These are phyloP conservation scores for Boehmeria nivea DNA, from an alignment of 306 rosid genomes.

Conservation along the genomic window DNA sequence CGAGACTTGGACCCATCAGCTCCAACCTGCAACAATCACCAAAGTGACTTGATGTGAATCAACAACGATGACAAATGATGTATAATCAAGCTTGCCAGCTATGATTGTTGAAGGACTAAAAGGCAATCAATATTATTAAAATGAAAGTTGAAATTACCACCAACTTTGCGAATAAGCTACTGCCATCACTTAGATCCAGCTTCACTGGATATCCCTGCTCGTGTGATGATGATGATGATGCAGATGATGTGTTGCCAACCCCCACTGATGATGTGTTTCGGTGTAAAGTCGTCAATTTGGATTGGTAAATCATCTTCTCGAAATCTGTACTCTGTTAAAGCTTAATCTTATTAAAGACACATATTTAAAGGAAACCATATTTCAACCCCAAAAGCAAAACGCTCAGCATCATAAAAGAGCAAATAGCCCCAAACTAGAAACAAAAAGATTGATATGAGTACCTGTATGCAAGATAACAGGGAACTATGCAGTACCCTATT, in stretches of 20 bases:
- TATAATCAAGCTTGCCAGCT: slow-evolving; percentile 13
- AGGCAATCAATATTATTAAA: too few relatives aligned
- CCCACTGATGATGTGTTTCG: slow-evolving; percentile 37
- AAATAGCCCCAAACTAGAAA: slow-evolving; percentile 11
- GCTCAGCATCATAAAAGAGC: too few relatives aligned
- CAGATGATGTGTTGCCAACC: slow-evolving; percentile 28
- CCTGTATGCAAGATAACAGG: slow-evolving; percentile 72
- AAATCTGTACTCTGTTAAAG: slow-evolving; percentile 58
- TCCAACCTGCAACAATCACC: slow-evolving; percentile 59
- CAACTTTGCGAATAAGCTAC: slow-evolving; percentile 69
- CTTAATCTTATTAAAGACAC: slow-evolving; percentile 26
- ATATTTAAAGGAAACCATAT: slow-evolving; percentile 2
- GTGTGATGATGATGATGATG: slow-evolving; percentile 18
- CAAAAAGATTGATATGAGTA: slow-evolving; percentile 32
- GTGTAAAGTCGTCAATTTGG: slow-evolving; percentile 54
- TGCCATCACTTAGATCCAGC: slow-evolving; percentile 78
- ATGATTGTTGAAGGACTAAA: slow-evolving; percentile 1
- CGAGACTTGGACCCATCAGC: slow-evolving; percentile 91
- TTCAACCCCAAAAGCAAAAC: not conserved
- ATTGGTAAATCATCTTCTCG: slow-evolving; percentile 57
- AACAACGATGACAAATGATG: slow-evolving; percentile 9
- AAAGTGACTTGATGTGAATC: slow-evolving; percentile 16
- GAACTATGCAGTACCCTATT: slow-evolving; percentile 81
- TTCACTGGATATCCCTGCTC: slow-evolving; percentile 50
- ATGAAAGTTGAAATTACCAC: slow-evolving; percentile 58